A percentile compares a stretch with the other conserved stretches of the same genome.
phyloP scores from a whole-genome alignment of 1,139 yeast species.

The Wickerhamomyces sp. region DNA sequence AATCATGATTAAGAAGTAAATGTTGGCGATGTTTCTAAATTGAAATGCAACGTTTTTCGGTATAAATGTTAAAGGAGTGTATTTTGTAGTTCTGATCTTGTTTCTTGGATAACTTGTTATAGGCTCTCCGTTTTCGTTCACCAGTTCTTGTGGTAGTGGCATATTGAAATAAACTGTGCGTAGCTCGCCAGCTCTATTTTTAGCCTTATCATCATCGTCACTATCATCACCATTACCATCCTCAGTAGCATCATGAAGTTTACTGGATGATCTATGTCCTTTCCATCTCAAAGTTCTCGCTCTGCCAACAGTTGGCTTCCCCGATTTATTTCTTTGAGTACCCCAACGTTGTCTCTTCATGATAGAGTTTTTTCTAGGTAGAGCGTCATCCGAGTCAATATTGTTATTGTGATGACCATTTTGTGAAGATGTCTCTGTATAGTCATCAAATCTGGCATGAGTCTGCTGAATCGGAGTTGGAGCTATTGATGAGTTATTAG shows the following conservation, averaged over 20 bases:
- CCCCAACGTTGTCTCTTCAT: conserved; percentile 89
- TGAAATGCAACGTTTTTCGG: conserved; percentile 81
- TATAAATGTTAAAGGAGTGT: conserved; percentile 82
- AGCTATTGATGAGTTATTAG: conserved; percentile 17
- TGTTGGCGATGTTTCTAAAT: conserved; percentile 85
- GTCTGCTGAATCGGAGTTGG: conserved; percentile 17
- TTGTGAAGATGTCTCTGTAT: conserved; percentile 3
- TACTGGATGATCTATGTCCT: conserved; percentile 9
- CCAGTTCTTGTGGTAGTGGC: conserved; percentile 57
- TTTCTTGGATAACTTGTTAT: conserved; percentile 63
- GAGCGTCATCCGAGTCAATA: conserved; percentile 1
- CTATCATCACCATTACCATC: conserved; percentile 7
- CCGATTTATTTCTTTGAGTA: conserved; percentile 73
- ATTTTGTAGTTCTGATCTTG: conserved; percentile 93
- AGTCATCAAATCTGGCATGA: conserved; percentile 15
- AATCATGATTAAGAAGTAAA: conserved; percentile 76
- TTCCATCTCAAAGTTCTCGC: conserved; percentile 37
- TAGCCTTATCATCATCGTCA: conserved; percentile 25
- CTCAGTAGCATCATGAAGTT: conserved; percentile 13
- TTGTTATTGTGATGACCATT: conserved; percentile 6
- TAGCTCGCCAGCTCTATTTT: conserved; percentile 20
- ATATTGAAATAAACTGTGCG: conserved; percentile 66
- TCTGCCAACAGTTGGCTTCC: conserved; percentile 50
- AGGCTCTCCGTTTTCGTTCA: conserved; percentile 65
- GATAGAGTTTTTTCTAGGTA: conserved; percentile 22